A percentile compares a stretch with the other conserved stretches of the same genome.
Evolutionary conservation across 768 basidiomycete species (phyloP).

Genomic region (Tremella fuciformis): DNA sequence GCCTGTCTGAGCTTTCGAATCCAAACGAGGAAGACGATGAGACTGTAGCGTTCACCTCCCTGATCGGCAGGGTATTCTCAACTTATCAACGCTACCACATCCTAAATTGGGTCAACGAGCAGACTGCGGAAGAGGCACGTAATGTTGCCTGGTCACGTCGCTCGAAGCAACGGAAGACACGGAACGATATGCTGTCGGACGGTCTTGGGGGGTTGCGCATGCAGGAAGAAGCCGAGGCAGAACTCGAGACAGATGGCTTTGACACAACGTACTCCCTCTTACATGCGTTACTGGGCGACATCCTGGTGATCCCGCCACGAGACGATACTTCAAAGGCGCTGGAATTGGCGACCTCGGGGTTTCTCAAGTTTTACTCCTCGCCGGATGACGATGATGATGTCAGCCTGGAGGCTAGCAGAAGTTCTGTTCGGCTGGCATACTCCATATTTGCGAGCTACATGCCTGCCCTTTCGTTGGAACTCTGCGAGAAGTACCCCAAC

Average conservation of each 20-base stretch:
- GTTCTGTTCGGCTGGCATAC: conserved; percentile 72
- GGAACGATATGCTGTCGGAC: conserved; percentile 29
- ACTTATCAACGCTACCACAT: conserved; percentile 35
- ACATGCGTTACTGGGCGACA: conserved; percentile 34
- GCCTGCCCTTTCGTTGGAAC: conserved; percentile 61
- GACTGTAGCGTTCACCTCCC: conserved; percentile 27
- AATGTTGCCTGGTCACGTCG: conserved; percentile 5
- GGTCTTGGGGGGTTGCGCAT: conserved; percentile 25
- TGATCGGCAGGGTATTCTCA: conserved; percentile 24
- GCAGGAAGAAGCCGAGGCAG: conserved; percentile 15
- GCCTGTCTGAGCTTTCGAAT: conserved; percentile 26
- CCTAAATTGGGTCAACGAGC: conserved; percentile 32
- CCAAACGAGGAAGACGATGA: conserved; percentile 31
- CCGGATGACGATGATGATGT: conserved; percentile 46
- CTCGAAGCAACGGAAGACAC: conserved; percentile 18
- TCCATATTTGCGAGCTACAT: conserved; percentile 65
- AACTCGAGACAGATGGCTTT: conserved; percentile 21
- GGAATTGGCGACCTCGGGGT: conserved; percentile 63
- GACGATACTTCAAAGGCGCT: conserved; percentile 40
- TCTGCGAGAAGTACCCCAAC: conserved; percentile 73
- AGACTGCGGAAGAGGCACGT: conserved; percentile 30
- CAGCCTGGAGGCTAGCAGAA: conserved; percentile 55
- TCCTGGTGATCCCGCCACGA: not conserved
- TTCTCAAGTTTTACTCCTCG: conserved; percentile 66
- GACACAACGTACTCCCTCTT: conserved; percentile 39